These are phyloP conservation scores for Amanita molliuscula DNA, from an alignment of 768 basidiomycete genomes.

Conservation along the genomic window DNA sequence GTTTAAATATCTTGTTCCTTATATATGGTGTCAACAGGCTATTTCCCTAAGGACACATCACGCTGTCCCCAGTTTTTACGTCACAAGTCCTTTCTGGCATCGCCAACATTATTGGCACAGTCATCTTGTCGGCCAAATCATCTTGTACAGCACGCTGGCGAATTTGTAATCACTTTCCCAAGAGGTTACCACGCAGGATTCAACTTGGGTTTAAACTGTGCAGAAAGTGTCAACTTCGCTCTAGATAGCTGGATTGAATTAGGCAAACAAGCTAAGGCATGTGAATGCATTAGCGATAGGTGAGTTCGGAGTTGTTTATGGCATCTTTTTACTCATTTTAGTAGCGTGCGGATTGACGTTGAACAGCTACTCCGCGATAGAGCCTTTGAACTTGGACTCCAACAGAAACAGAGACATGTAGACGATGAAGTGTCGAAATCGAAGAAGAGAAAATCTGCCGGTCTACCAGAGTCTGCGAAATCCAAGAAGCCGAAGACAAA, in stretches of 20 bases:
- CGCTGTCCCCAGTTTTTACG: conserved; percentile 89
- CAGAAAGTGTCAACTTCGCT: conserved; percentile 96
- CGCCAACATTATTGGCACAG: conserved; percentile 72
- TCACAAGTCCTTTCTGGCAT: conserved; percentile 93
- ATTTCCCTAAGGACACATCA: conserved; percentile 82
- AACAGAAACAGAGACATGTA: conserved; percentile 11
- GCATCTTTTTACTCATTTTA: conserved; percentile 1
- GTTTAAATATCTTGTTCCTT: conserved; percentile 1
- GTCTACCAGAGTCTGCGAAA: conserved; percentile 23
- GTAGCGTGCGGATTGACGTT: conserved; percentile 88
- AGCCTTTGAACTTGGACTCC: conserved; percentile 31
- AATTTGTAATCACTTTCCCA: conserved; percentile 94
- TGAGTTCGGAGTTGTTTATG: conserved; percentile 16
- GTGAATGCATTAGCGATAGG: conserved; percentile 70
- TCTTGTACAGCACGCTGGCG: conserved; percentile 87
- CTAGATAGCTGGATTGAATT: conserved; percentile 89
- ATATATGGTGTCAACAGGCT: conserved; percentile 34
- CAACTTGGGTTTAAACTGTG: conserved; percentile 93
- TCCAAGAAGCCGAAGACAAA: conserved; percentile 31
- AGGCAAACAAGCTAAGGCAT: conserved; percentile 70
- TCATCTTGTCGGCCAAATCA: conserved; percentile 75
- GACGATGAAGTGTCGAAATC: conserved; percentile 15
- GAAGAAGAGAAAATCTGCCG: conserved; percentile 32
- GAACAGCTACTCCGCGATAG: conserved; percentile 72
- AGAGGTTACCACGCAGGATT: conserved; percentile 95